Base-by-base conservation (phyloP, 2,329 filamentous ascomycete genomes). In the Dactylonectria estremocensis region DNA sequence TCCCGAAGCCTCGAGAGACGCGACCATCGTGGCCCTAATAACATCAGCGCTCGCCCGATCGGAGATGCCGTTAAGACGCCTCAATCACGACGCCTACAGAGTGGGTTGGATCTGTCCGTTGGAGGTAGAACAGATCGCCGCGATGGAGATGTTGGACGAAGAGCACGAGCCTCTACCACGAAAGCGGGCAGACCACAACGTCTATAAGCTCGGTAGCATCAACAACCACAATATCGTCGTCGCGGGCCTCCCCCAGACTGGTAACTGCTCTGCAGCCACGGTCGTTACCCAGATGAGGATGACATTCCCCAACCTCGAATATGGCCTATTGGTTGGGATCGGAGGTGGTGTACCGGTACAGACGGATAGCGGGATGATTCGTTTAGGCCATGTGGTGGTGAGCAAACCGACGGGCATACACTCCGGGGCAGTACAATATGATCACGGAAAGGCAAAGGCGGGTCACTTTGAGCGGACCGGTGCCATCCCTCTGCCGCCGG, bases 211-310 rank as follows among this genome's bases (percentile, higher is more conserved):
- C 1, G 78, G 79, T 10, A 67, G 65, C 13, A 77, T 81, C 48
- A 71, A 72, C 11, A 61, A 63, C 5, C 79, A 81, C 56, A 78
- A 79, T 58, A 74, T 81, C 22, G 77, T 80, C 16, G 70, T 82
- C 24, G 76, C 74, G 2, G 69, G 70, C 35, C 65, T 82, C 2
- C 79, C 79, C 4, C 67, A 74, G n/a, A 72, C 78, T 75, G 62
- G 80, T 76, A 46, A 78, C 60, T 43, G 62, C 55, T 5, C 79
- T 14, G 80, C 81, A 7, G 72, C 80, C 10, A 65, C 62, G 1
- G 76, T 83, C 2, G 77, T 78, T 8, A 70, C 68, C 48, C 73
- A 80, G 58, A 78, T 83, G 76, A 59, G 76, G 45, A 70, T 69
- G 33, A 79, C 69, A 35, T 83, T 83, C 54, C 73, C 77, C 0